Evolutionary conservation across 352 stramenopile species (phyloP), one percentile per base, ranked within the genome.

Genomic region (Salisapilia sapeloensis): DNA sequence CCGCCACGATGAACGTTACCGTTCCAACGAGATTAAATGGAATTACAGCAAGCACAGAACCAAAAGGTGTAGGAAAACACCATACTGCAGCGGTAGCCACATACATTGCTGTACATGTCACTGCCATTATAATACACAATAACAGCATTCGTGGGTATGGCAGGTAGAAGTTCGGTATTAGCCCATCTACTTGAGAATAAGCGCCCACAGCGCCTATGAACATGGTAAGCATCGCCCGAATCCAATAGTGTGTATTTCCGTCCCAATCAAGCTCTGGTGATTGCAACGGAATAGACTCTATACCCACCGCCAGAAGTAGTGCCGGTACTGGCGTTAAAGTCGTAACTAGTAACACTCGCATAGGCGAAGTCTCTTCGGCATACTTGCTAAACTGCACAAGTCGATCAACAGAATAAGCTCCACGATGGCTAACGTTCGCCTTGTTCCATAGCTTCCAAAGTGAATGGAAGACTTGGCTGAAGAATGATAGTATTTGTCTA

Each of bases 11-110:
- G 10, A 40, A 41, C n/a, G n/a, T n/a, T n/a, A n/a, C n/a, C n/a
- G n/a, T n/a, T n/a, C n/a, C n/a, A n/a, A n/a, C n/a, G 2, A 33
- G 2, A 25, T 48, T 35, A 5, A 44, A n/a, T 0, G 44, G 44
- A 13, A 33, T 38, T 15, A 37, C 24, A 6, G 30, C 33, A 7
- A 38, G 24, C 2, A 53, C 46, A 19, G 42, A 10, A 8, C 40
- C 26, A 24, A 53, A 53, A 2, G 46, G 46, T 2, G 49, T 20
- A 2, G 46, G 46, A 18, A 53, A 53, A 12, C 42, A 33, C 24
- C 35, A 45, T n/a, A 29, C 11, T n/a, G n/a, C 12, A 1, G 34
- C 40, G 4, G 25, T 26, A 11, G 42, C 6, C 6, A 46, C 16
- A 10, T 31, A 13, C 4, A 49, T 4, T 1, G 8, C 12, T 4